Evolutionary conservation across 2,329 filamentous ascomycete species (phyloP).

Genomic region (Neofusicoccum sp.): DNA sequence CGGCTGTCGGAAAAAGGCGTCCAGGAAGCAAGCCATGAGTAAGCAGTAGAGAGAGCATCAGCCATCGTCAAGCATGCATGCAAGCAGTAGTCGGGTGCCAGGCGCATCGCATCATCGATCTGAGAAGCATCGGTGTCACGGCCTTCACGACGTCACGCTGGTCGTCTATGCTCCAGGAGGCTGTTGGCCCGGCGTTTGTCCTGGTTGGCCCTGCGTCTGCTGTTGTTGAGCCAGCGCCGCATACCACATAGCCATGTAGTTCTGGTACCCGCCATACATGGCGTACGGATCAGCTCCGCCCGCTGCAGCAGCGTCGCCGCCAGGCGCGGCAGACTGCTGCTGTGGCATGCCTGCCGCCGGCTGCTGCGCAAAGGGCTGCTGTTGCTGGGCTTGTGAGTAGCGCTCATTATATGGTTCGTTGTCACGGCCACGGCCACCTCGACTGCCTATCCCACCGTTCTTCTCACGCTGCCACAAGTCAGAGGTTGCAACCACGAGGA

Average conservation of each 20-base stretch:
- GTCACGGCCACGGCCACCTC: constrained; percentile 37
- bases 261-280: constrained; percentile 77
- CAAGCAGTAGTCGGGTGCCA: constrained; percentile 34
- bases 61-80: constrained; percentile 32
- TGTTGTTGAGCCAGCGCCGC: constrained; percentile 62
- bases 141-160: constrained; percentile 27
- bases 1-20: constrained; percentile 12
- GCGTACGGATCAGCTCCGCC: constrained; percentile 59
- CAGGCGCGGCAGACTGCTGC: constrained; percentile 44
- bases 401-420: constrained; percentile 39
- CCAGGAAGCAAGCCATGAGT: constrained; percentile 17
- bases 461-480: constrained; percentile 44
- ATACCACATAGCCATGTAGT: constrained; percentile 79
- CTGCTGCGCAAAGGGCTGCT: constrained; percentile 38
- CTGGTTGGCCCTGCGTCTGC: constrained; percentile 18
- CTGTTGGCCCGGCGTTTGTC: constrained; percentile 23
- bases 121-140: constrained; percentile 38
- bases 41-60: constrained; percentile 24
- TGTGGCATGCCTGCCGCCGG: constrained; percentile 30
- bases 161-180: constrained; percentile 34
- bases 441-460: constrained; percentile 42
- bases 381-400: constrained; percentile 50
- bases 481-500: constrained; percentile 18
- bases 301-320: constrained; percentile 58
- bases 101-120: constrained; percentile 22